Conservation (phyloP, 257 asterid genomes). For the Plantago major region DNA sequence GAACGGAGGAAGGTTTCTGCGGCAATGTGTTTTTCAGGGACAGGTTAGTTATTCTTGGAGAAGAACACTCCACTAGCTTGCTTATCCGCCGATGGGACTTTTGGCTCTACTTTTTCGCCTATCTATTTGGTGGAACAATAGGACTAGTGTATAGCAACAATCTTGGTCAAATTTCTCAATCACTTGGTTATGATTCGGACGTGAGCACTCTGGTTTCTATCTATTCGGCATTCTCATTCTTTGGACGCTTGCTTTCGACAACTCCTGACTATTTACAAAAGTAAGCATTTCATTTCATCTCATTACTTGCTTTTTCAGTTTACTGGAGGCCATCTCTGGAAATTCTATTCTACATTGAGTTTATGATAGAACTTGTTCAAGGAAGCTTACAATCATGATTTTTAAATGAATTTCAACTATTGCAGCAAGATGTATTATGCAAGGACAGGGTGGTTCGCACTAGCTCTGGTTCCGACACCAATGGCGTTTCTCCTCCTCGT, state of each 20-base stretch:
- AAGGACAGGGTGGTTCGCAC: slow-evolving; percentile 56
- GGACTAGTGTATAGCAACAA: slow-evolving; percentile 61
- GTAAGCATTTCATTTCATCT: slow-evolving; percentile 27
- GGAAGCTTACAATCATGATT: not conserved
- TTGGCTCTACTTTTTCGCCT: slow-evolving; percentile 60
- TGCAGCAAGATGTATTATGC: slow-evolving; percentile 49
- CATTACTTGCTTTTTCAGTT: not conserved
- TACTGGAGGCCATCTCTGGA: not conserved
- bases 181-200: slow-evolving; percentile 45
- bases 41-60: slow-evolving; percentile 38
- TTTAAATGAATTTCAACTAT: slow-evolving; percentile 4
- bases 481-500: slow-evolving; percentile 46
- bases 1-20: slow-evolving; percentile 16
- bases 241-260: slow-evolving; percentile 62
- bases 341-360: not conserved
- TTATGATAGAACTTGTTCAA: not conserved
- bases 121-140: slow-evolving; percentile 59
- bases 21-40: slow-evolving; percentile 20
- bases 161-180: slow-evolving; percentile 62
- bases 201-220: slow-evolving; percentile 46
- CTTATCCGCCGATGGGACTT: slow-evolving; percentile 42
- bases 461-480: slow-evolving; percentile 50
- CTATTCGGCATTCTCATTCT: slow-evolving; percentile 63
- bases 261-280: slow-evolving; percentile 43
- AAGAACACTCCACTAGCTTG: slow-evolving; percentile 46